phyloP scores from a whole-genome alignment of 352 stramenopile species.

The Plasmopara viticola region DNA sequence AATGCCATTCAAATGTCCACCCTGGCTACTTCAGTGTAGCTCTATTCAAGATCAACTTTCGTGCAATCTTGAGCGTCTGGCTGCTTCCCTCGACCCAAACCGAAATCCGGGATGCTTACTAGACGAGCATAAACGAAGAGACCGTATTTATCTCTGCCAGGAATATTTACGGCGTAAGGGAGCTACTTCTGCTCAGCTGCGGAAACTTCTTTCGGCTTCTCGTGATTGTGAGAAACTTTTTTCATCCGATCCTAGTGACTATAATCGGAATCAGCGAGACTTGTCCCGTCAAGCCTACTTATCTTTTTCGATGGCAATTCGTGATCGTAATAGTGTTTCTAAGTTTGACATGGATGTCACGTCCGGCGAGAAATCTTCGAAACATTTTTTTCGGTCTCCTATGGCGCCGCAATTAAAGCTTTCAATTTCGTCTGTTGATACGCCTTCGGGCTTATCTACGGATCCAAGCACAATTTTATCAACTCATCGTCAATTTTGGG shows the following conservation, averaged over 20 bases:
- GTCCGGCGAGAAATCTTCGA: background rate
- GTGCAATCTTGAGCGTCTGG: background rate
- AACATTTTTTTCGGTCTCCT: background rate
- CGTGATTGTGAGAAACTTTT: background rate
- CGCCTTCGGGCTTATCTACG: background rate
- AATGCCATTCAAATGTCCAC: background rate
- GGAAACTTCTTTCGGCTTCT: slow-evolving; percentile 1
- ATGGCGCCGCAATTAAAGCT: background rate
- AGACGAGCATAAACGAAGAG: slow-evolving; percentile 6
- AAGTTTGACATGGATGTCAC: slow-evolving; percentile 15
- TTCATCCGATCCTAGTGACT: background rate
- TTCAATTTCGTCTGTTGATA: slow-evolving; percentile 4
- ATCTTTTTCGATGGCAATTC: background rate
- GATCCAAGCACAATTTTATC: slow-evolving; percentile 1
- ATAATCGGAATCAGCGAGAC: background rate
- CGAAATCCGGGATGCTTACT: slow-evolving; percentile 3
- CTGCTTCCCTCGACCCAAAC: background rate
- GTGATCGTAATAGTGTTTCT: background rate
- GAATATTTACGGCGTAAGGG: slow-evolving; percentile 1
- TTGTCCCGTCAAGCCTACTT: background rate
- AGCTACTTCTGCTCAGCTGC: slow-evolving; percentile 3
- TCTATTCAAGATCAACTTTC: background rate
- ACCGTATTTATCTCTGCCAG: slow-evolving; percentile 5
- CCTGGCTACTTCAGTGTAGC: background rate
- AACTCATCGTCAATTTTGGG: slow-evolving; percentile 6